Evolutionary conservation across 768 basidiomycete genomes (phyloP).

Genomic region (Rubroboletus pulcherrimus): DNA sequence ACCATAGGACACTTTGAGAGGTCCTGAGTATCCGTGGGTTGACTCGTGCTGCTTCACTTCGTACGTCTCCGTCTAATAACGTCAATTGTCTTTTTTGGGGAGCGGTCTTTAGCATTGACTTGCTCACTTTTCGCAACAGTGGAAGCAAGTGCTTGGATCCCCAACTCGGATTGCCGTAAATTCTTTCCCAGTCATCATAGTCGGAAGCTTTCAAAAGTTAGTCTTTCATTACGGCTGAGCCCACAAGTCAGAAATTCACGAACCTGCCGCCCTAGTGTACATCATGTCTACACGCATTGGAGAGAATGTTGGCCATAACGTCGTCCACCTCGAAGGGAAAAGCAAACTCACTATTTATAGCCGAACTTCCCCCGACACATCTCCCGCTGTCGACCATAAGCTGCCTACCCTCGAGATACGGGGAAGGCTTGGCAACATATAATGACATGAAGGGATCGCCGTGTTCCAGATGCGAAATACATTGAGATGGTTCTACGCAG

Average conservation of each 20-base stretch:
- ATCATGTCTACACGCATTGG: conserved; percentile 34
- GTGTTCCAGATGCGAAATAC: conserved; percentile 13
- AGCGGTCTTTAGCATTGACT: no score
- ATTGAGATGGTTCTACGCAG: conserved; percentile 24
- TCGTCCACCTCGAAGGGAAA: background rate
- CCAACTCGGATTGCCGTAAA: conserved; percentile 20
- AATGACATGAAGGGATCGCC: conserved; percentile 17
- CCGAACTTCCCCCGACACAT: conserved; percentile 33
- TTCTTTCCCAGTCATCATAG: conserved; percentile 37
- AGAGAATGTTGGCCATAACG: background rate
- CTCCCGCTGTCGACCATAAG: conserved; percentile 20
- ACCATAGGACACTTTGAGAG: conserved; percentile 22
- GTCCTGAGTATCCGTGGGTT: conserved; percentile 24
- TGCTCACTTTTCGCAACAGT: conserved; percentile 21
- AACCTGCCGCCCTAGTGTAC: conserved; percentile 51
- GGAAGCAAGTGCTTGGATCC: conserved; percentile 25
- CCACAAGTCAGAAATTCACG: background rate
- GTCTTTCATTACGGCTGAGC: background rate
- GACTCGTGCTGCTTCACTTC: conserved; percentile 10
- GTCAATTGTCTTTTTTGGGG: background rate
- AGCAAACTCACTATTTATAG: conserved; percentile 46
- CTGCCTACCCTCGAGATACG: conserved; percentile 11
- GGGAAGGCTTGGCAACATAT: conserved; percentile 16
- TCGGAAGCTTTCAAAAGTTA: conserved; percentile 41
- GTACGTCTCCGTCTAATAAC: conserved; percentile 21